These are phyloP conservation scores for Erythrobasidium hasegawianum DNA, from an alignment of 1,284 basidiomycete genomes.

Conservation along the genomic window DNA sequence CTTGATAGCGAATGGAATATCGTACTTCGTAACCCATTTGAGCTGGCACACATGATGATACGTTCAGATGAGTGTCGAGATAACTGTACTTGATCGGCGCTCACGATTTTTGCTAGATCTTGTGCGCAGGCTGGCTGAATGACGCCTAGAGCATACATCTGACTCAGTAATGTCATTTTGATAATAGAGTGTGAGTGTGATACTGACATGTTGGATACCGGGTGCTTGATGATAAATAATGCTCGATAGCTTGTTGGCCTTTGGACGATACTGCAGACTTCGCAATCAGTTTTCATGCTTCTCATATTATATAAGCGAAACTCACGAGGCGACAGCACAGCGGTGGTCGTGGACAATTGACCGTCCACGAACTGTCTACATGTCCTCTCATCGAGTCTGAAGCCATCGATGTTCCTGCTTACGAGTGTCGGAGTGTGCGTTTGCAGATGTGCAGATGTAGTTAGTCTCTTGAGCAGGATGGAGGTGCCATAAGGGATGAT, in stretches of 20 bases:
- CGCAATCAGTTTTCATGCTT: not conserved
- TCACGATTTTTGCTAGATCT: conserved; percentile 30
- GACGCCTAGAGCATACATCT: conserved; percentile 30
- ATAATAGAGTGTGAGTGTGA: not conserved
- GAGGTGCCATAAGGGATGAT: too few species aligned
- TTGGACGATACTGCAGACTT: too few species aligned
- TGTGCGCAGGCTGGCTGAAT: conserved; percentile 25
- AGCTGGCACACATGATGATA: conserved; percentile 23
- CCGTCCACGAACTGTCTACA: too few species aligned
- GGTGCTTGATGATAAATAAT: not conserved
- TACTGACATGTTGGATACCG: not conserved
- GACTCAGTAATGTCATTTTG: not conserved
- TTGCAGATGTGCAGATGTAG: too few species aligned
- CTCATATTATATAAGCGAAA: not conserved
- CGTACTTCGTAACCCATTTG: conserved; percentile 18
- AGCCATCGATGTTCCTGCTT: too few species aligned
- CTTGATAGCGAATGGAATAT: conserved; percentile 50
- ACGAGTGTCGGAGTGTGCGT: not conserved
- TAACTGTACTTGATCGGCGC: not conserved
- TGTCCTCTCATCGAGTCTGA: too few species aligned
- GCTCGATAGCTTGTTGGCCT: not conserved
- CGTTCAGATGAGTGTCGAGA: not conserved
- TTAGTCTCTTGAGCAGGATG: too few species aligned
- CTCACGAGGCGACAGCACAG: too few species aligned
- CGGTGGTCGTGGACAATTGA: too few species aligned